A percentile compares a stretch with the other conserved stretches of the same genome.
These are phyloP conservation scores for Oenanthe sinensis DNA, from an alignment of 129 eudicot species.

Conservation along the genomic window DNA sequence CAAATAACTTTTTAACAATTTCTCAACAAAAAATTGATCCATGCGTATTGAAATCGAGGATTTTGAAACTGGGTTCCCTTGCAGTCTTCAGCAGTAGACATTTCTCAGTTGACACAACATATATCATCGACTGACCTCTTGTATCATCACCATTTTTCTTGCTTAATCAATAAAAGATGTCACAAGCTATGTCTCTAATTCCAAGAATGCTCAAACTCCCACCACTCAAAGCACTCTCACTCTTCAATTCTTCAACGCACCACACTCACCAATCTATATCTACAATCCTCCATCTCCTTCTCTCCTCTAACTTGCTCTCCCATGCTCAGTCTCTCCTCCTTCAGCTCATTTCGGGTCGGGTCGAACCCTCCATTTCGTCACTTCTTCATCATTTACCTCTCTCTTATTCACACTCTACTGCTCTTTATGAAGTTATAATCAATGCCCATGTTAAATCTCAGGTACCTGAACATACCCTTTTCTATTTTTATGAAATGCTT, in stretches of 20 bases:
- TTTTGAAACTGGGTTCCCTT: no score
- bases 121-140: no score
- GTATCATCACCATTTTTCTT: no score
- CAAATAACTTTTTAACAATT: no score
- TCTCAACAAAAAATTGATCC: no score
- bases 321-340: slow-evolving; percentile 37
- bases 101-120: no score
- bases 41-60: no score
- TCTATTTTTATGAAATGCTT: slow-evolving; percentile 28
- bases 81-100: no score
- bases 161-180: slow-evolving; percentile 11
- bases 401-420: slow-evolving; percentile 11
- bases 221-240: slow-evolving; percentile 28
- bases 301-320: slow-evolving; percentile 24
- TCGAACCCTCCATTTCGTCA: slow-evolving; percentile 27
- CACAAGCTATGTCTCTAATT: slow-evolving; percentile 15
- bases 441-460: slow-evolving; percentile 26
- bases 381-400: slow-evolving; percentile 22
- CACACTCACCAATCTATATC: slow-evolving; percentile 33
- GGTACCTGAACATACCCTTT: slow-evolving; percentile 25
- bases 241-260: slow-evolving; percentile 28
- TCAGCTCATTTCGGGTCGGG: slow-evolving; percentile 25
- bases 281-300: slow-evolving; percentile 25
- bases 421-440: slow-evolving; percentile 27
- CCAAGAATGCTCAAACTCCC: slow-evolving; percentile 39